Evolutionary conservation across 495 filamentous ascomycete species (phyloP).

Genomic region (Margaritispora aquatica): DNA sequence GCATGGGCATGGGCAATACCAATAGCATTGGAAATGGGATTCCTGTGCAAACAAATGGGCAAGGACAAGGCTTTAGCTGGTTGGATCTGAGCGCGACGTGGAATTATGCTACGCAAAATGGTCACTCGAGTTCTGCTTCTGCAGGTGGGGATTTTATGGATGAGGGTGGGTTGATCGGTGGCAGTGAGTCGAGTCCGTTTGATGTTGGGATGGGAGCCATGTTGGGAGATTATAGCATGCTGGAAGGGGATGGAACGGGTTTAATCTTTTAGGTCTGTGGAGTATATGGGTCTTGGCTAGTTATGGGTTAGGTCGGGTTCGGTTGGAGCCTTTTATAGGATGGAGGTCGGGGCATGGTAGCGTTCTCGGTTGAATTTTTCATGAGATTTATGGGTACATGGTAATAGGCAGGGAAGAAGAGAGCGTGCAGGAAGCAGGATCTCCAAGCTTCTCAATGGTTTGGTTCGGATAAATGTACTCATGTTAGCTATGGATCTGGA

Average conservation of each 20-base stretch:
- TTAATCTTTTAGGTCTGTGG: slow-evolving; percentile 24
- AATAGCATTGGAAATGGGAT: slow-evolving; percentile 2
- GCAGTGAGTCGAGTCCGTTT: slow-evolving; percentile 20
- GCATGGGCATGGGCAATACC: background rate
- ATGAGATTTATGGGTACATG: no score
- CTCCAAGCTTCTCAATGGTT: no score
- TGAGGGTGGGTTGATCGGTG: background rate
- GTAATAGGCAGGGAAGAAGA: no score
- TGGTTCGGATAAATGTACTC: no score
- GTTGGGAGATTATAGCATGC: slow-evolving; percentile 18
- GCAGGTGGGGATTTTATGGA: slow-evolving; percentile 12
- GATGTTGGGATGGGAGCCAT: slow-evolving; percentile 20
- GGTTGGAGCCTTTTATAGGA: no score
- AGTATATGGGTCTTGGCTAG: no score
- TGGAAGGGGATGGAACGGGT: slow-evolving; percentile 22
- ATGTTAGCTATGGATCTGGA: no score
- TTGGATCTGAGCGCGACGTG: slow-evolving; percentile 24
- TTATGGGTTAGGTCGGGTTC: no score
- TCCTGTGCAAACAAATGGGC: background rate
- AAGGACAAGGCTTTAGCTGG: slow-evolving; percentile 19
- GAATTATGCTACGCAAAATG: slow-evolving; percentile 25
- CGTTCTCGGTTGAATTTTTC: no score
- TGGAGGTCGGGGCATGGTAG: no score
- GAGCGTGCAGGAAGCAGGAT: no score
- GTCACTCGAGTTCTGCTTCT: slow-evolving; percentile 4